These are phyloP conservation scores for Micractinium conductrix DNA, from an alignment of 139 green algal genomes.

Conservation along the genomic window DNA sequence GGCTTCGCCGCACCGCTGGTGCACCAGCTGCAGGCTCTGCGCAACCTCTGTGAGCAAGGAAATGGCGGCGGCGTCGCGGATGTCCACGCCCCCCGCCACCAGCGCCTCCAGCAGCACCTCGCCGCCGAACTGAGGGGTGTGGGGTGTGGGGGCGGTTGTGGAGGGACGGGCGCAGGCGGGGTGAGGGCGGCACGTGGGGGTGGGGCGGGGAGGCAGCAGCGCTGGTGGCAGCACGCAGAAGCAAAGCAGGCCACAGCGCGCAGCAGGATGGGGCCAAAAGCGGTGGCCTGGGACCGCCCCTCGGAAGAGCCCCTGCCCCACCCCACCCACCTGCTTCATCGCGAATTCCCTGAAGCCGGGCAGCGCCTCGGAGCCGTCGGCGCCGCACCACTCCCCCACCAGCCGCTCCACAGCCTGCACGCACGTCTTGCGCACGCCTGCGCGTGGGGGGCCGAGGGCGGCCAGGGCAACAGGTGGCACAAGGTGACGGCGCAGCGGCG, in stretches of 20 bases:
- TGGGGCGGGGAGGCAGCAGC: neutral
- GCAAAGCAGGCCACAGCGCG: neutral
- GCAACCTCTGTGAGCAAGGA: constrained; percentile 72
- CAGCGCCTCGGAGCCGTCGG: constrained; percentile 28
- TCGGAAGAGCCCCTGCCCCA: neutral
- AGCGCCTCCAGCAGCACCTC: constrained; percentile 66
- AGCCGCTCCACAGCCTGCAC: constrained; percentile 57
- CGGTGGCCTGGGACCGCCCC: neutral
- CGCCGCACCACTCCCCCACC: constrained; percentile 58
- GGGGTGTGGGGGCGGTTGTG: too few relatives aligned
- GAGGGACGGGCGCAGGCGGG: neutral
- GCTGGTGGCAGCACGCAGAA: neutral
- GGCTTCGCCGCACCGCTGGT: constrained; percentile 54
- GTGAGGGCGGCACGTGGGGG: neutral
- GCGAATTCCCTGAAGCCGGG: constrained; percentile 67
- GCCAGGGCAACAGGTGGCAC: too few relatives aligned
- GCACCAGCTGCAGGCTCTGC: constrained; percentile 63
- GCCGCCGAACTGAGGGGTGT: constrained; percentile 59
- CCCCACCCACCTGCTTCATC: constrained; percentile 54
- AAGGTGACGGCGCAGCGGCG: too few relatives aligned
- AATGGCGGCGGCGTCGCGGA: constrained; percentile 67
- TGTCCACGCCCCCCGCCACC: constrained; percentile 53
- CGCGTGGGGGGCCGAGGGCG: neutral
- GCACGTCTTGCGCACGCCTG: constrained; percentile 46
- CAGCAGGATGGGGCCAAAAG: neutral